Conservation (phyloP, 257 asterid genomes). For the Paraleonurus japonicus region DNA sequence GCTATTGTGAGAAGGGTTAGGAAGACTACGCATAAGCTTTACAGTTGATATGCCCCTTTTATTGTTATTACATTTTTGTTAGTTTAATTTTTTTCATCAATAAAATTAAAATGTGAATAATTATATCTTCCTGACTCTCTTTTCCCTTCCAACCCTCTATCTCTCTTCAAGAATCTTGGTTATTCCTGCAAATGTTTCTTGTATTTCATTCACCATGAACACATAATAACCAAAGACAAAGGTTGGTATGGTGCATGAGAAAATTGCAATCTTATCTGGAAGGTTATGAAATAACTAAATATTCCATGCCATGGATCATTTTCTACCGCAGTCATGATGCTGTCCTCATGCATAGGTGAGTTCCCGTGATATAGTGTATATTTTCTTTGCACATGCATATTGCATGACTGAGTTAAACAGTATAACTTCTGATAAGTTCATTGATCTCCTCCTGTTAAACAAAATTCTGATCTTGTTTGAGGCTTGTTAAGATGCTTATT, state of each 20-base stretch:
- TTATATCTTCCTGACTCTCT: neutral
- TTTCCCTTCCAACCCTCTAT: neutral
- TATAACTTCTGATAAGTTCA: neutral
- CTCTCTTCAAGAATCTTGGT: neutral
- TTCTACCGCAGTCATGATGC: neutral
- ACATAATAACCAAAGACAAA: neutral
- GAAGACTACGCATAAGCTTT: neutral
- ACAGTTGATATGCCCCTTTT: constrained; percentile 4
- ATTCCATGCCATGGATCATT: neutral
- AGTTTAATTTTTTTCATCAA: neutral
- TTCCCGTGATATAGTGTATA: neutral
- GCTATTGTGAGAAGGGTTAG: neutral
- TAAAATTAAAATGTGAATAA: neutral
- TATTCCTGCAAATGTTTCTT: constrained; percentile 11
- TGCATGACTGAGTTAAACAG: neutral
- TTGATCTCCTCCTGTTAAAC: neutral
- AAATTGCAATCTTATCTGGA: neutral
- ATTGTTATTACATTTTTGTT: neutral
- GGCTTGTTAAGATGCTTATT: neutral
- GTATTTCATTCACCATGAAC: neutral
- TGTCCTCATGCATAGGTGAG: neutral
- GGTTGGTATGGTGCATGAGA: neutral
- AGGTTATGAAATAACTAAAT: neutral
- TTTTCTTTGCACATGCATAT: neutral
- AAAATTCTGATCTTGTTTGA: neutral